Conservation (phyloP, 306 rosid genomes). For the Castanea crenata region DNA sequence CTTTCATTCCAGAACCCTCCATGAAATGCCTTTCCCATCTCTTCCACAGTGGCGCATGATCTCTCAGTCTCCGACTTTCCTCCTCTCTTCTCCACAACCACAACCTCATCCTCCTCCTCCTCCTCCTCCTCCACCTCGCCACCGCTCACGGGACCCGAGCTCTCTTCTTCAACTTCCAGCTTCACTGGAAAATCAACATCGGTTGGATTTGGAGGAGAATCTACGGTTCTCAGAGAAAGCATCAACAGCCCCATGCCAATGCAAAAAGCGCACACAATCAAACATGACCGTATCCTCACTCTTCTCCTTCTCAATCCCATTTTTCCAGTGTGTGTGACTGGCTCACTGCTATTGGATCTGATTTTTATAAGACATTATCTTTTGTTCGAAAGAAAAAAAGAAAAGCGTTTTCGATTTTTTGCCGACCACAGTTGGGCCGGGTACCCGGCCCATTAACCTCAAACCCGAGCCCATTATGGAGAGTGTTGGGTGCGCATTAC, state of each 20-base stretch:
- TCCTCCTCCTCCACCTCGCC: not conserved
- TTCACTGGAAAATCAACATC: constrained; percentile 29
- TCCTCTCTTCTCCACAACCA: not conserved
- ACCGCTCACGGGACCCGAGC: constrained; percentile 16
- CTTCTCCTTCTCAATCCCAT: constrained; percentile 60
- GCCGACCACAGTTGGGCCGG: not conserved
- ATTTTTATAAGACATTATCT: not conserved
- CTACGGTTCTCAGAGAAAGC: constrained; percentile 56
- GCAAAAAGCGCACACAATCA: constrained; percentile 44
- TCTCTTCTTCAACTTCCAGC: constrained; percentile 20
- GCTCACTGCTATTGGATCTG: constrained; percentile 22
- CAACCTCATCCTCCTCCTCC: not conserved
- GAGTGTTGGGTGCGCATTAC: constrained; percentile 37
- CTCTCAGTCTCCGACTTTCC: constrained; percentile 9
- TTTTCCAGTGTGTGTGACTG: not conserved
- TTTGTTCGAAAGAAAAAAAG: too few relatives aligned
- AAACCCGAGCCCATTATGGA: not conserved
- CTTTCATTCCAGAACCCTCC: constrained; percentile 44
- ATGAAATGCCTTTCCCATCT: constrained; percentile 68
- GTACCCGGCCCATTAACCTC: too few relatives aligned
- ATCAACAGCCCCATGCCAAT: constrained; percentile 46
- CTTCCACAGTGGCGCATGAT: constrained; percentile 79
- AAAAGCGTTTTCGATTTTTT: not conserved
- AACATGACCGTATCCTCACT: constrained; percentile 39
- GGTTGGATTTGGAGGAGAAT: constrained; percentile 33